Conservation (phyloP, 1,284 basidiomycete genomes). For the Mycosarcoma mackinlayi region DNA sequence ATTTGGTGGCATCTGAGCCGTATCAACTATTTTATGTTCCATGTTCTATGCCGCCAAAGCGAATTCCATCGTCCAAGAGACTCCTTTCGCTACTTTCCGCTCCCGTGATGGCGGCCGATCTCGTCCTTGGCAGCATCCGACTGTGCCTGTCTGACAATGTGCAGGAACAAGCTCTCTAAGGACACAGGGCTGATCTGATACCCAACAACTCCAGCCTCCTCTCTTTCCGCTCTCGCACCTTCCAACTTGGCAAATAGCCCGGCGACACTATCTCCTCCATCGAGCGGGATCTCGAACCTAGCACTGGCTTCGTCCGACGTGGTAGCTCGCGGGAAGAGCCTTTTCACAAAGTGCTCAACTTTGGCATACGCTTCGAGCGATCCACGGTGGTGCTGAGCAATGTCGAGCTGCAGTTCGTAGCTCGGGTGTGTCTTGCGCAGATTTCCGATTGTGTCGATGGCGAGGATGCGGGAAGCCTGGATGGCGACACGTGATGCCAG, state of each 20-base stretch:
- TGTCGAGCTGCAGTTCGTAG: slow-evolving; percentile 82
- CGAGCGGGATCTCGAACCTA: slow-evolving; percentile 79
- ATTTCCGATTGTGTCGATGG: slow-evolving; percentile 77
- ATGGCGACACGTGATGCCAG: slow-evolving; percentile 72
- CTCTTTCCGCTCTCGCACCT: slow-evolving; percentile 6
- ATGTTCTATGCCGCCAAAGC: too few relatives aligned
- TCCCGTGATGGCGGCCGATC: slow-evolving; percentile 10
- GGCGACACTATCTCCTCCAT: slow-evolving; percentile 76
- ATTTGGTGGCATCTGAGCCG: too few relatives aligned
- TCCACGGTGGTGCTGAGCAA: slow-evolving; percentile 69
- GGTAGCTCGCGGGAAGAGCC: slow-evolving; percentile 74
- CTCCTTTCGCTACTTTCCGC: not conserved
- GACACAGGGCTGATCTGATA: slow-evolving; percentile 68
- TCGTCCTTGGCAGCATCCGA: slow-evolving; percentile 22
- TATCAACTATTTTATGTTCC: too few relatives aligned
- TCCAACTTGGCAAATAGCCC: slow-evolving; percentile 67
- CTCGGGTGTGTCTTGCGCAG: slow-evolving; percentile 77
- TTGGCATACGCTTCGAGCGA: slow-evolving; percentile 70
- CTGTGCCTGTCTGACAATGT: slow-evolving; percentile 74
- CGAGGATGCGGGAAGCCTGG: slow-evolving; percentile 62
- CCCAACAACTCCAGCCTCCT: slow-evolving; percentile 18
- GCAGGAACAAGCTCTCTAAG: slow-evolving; percentile 79
- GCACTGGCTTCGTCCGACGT: slow-evolving; percentile 81
- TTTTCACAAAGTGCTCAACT: slow-evolving; percentile 75
- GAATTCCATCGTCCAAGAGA: too few relatives aligned